Evolutionary conservation across 2,329 filamentous ascomycete genomes (phyloP).

Genomic region (Chaetomium olivaceum): DNA sequence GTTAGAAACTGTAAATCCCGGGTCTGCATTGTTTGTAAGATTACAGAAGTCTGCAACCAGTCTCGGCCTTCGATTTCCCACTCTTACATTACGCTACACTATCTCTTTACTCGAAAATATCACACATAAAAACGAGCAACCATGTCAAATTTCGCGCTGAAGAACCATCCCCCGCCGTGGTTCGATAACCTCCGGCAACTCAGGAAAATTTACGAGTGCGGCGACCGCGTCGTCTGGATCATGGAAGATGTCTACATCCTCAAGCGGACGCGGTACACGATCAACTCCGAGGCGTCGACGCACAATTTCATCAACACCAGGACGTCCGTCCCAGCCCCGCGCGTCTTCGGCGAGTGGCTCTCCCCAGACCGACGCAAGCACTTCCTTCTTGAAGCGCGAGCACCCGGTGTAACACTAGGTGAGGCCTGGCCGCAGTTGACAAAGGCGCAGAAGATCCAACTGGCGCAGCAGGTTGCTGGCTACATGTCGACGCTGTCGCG

Average conservation of each 20-base stretch:
- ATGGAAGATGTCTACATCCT: constrained; percentile 7
- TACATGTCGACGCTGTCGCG: constrained; percentile 3
- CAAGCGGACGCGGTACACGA: not conserved
- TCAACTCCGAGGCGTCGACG: constrained; percentile 12
- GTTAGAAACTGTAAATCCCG: not conserved
- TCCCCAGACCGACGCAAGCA: not conserved
- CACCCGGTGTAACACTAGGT: constrained; percentile 14
- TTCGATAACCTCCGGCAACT: not conserved
- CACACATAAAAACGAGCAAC: no score
- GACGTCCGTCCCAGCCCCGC: constrained; percentile 16
- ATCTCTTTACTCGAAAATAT: not conserved
- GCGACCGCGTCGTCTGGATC: constrained; percentile 3
- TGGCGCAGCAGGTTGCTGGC: constrained; percentile 7
- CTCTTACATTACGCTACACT: no score
- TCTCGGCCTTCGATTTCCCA: no score
- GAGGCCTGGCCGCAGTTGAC: constrained; percentile 9
- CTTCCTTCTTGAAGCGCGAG: constrained; percentile 13
- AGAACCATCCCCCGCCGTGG: not conserved
- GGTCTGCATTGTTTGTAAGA: no score
- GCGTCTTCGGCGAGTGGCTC: constrained; percentile 17
- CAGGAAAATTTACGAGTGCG: constrained; percentile 1
- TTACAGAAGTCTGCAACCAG: no score
- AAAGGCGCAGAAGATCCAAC: not conserved
- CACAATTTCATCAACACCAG: constrained; percentile 5
- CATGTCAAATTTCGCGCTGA: no score